Percentiles rank a stretch among this genome's conserved stretches.
phyloP scores from a whole-genome alignment of 2,329 filamentous ascomycete species.

The Capronia americana region DNA sequence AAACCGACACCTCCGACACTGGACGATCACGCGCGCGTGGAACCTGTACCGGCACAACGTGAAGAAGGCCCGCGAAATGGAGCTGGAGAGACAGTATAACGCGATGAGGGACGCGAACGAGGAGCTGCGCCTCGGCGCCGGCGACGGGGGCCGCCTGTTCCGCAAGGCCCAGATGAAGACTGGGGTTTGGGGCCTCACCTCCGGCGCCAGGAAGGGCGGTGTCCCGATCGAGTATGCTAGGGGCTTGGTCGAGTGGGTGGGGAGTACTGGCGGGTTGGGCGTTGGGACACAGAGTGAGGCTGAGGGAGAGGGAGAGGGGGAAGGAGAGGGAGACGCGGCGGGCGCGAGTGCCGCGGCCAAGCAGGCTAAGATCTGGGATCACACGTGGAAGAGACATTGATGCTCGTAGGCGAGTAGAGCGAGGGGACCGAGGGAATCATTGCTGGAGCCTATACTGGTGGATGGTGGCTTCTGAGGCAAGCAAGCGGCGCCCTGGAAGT shows the following conservation, averaged over 20 bases:
- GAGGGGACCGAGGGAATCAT: background rate
- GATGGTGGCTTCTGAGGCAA: background rate
- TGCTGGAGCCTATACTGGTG: background rate
- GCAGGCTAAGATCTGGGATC: constrained; percentile 80
- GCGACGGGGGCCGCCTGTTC: constrained; percentile 70
- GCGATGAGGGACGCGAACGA: constrained; percentile 87
- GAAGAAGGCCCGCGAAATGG: constrained; percentile 67
- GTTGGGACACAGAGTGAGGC: constrained; percentile 73
- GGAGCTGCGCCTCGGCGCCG: constrained; percentile 67
- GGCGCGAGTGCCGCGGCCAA: constrained; percentile 58
- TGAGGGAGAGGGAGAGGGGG: constrained; percentile 21
- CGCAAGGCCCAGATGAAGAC: constrained; percentile 90
- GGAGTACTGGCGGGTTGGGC: constrained; percentile 55
- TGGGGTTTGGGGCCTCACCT: constrained; percentile 70
- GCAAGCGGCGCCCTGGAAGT: background rate
- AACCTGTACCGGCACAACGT: constrained; percentile 76
- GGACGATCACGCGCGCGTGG: constrained; percentile 99
- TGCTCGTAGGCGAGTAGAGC: background rate
- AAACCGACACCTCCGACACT: constrained; percentile 87
- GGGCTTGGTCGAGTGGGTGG: constrained; percentile 42
- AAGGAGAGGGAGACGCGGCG: background rate
- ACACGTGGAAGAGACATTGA: constrained; percentile 76
- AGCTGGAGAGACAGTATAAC: constrained; percentile 80
- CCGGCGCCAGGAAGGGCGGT: constrained; percentile 52
- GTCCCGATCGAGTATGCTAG: constrained; percentile 92